phyloP scores from a whole-genome alignment of 2,329 filamentous ascomycete genomes.

The Atkinsonella texensis region DNA sequence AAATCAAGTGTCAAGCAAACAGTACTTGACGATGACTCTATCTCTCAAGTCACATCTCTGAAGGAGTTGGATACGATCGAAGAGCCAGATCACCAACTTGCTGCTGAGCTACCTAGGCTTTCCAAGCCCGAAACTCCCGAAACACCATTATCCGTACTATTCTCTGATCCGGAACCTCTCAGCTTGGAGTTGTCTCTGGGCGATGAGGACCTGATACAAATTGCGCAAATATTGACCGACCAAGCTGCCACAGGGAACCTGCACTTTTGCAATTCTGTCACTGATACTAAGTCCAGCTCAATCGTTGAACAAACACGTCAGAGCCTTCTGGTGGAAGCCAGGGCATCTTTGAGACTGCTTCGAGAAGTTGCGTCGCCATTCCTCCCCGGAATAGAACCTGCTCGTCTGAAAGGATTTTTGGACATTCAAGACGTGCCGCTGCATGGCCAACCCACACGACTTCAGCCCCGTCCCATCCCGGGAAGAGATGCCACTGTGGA shows the following conservation, averaged over 20 bases:
- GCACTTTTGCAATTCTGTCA: conserved; percentile 18
- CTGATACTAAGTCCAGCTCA: conserved; percentile 10
- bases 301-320: conserved; percentile 25
- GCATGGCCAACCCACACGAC: conserved; percentile 36
- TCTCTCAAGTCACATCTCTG: conserved; percentile 39
- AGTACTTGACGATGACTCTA: conserved; percentile 37
- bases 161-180: conserved; percentile 46
- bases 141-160: conserved; percentile 40
- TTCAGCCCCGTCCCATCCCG: conserved; percentile 35
- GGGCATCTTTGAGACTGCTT: conserved; percentile 37
- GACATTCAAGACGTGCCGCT: conserved; percentile 47
- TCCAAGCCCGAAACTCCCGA: conserved; percentile 37
- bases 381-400: conserved; percentile 26
- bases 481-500: conserved; percentile 31
- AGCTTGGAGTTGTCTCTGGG: conserved; percentile 31
- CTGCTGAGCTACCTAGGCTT: conserved; percentile 36
- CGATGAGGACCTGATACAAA: conserved; percentile 51
- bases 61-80: conserved; percentile 36
- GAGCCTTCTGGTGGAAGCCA: conserved; percentile 29
- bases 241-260: conserved; percentile 48
- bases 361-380: conserved; percentile 31
- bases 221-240: conserved; percentile 61
- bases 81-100: conserved; percentile 33
- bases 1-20: conserved; percentile 34
- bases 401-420: conserved; percentile 35